Base-by-base conservation (phyloP, 2,329 filamentous ascomycete species). In the Pseudogymnoascus verrucosus region DNA sequence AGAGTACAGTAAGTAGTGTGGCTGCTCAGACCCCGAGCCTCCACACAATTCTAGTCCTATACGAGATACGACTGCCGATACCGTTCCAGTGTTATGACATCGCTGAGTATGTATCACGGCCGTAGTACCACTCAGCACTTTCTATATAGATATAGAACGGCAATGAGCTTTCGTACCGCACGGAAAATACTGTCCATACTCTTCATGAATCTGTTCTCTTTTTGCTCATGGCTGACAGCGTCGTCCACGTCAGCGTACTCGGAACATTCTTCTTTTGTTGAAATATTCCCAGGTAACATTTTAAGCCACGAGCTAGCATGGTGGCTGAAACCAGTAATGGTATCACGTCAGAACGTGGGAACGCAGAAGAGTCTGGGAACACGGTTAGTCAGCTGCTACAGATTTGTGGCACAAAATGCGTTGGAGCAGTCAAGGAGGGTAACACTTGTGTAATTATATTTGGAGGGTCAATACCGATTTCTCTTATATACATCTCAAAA, bases 231-330 rank as follows among this genome's bases (percentile, higher is more conserved):
- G 8, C 10, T 31, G 28, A 8, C 28, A 31, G 28, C 28, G 28
- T 31, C n/a, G 14, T 57, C n/a, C 3, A 5, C n/a, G 28, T 57
- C n/a, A 6, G 10, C 14, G 51, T 57, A 19, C 28, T 34, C 26
- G n/a, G 51, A 34, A 26, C 26, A 31, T 57, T 34, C 51, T 34
- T 21, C n/a, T 12, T 19, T 12, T 28, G 26, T 19, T 10, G 19
- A 19, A 34, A 54, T 57, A 34, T 57, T 34, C 26, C 28, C 51
- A 31, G n/a, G 51, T 57, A 57, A 19, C 28, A 57, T 57, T 34
- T 57, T 14, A 57, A 57, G 51, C 51, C 51, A 57, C 51, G 51
- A 12, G 51, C 51, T 57, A 57, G n/a, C 26, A 57, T 10, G n/a
- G 51, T 57, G 51, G 51, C 51, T 57, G 51, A 57, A 57, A 57